Base-by-base conservation (phyloP, 1,284 basidiomycete species). In the Austroboletus rostrupii region DNA sequence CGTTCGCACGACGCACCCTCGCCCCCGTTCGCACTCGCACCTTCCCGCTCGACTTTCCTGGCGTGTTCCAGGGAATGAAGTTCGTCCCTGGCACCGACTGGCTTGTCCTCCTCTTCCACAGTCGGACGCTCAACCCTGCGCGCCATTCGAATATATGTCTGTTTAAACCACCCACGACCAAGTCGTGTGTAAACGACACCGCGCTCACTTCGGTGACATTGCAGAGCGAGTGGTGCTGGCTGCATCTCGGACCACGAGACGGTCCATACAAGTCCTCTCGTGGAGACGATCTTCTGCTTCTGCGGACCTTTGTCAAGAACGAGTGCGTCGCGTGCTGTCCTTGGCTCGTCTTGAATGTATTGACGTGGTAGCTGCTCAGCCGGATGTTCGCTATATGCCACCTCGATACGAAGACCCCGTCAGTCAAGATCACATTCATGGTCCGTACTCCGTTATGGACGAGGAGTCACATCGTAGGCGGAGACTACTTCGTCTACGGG, bases 251-350 rank as follows among this genome's bases (percentile, higher is more conserved):
- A 31, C 45, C 48, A 21, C 46, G 53, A 37, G 64, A 56, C 11
- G 56, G 62, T 13, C 66, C 62, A 2, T 68, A 66, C 42, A 68
- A 61, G 28, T 65, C 66, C 2, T 67, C 66, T 2, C 64, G 59
- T 11, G 66, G 66, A 11, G 64, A 65, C 41, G 21, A 68, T 38
- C 59, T 65, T 20, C 44, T 65, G 32, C 53, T 65, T 31, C 33
- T 65, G 43, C 61, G 55, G 45, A 68, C 64, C 10, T 65, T 62
- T 35, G 44, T 54, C 37, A 61, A 65, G 49, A 64, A 60, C 33
- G 42, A 62, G 62, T 65, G 28, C 16, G 62, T 53, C 16, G 7
- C 17, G 5, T 48, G 20, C 9, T 21, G 3, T 37, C 37, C 6
- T 39, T 17, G 7, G 42, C 23, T 3, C 12, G 2, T 39, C 5